Conservation (phyloP, 208 protist genomes). For the Lotmaria passim region DNA sequence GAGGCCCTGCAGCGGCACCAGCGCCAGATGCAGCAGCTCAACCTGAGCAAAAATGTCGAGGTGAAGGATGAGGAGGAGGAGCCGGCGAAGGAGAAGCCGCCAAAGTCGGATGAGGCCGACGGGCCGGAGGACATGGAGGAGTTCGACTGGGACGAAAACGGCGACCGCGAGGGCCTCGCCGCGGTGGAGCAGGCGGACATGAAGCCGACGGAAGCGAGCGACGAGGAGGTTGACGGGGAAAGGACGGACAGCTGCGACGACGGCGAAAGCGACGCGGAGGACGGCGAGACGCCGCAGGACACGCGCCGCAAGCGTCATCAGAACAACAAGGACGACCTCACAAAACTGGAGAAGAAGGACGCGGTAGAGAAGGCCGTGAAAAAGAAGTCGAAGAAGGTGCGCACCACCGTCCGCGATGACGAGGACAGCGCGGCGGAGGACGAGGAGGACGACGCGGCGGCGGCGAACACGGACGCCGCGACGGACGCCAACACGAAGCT, state of each 20-base stretch:
- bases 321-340: slow-evolving; percentile 44
- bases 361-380: slow-evolving; percentile 45
- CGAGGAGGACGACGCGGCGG: slow-evolving; percentile 39
- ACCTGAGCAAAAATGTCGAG: slow-evolving; percentile 79
- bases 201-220: slow-evolving; percentile 28
- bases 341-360: slow-evolving; percentile 53
- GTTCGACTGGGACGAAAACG: slow-evolving; percentile 74
- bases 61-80: slow-evolving; percentile 65
- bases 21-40: slow-evolving; percentile 79
- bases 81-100: slow-evolving; percentile 46
- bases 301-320: slow-evolving; percentile 38
- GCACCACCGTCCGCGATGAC: slow-evolving; percentile 28
- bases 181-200: slow-evolving; percentile 41
- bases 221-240: slow-evolving; percentile 27
- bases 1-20: slow-evolving; percentile 88
- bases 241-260: slow-evolving; percentile 25
- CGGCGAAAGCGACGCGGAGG: slow-evolving; percentile 22
- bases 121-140: slow-evolving; percentile 42
- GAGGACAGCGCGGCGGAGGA: slow-evolving; percentile 34
- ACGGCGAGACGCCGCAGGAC: slow-evolving; percentile 50
- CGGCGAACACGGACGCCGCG: slow-evolving; percentile 25
- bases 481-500: slow-evolving; percentile 51
- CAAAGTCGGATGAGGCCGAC: slow-evolving; percentile 44
- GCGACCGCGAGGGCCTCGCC: slow-evolving; percentile 57
- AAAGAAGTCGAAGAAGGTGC: slow-evolving; percentile 47